Evolutionary conservation across 1,284 basidiomycete species (phyloP), one percentile per base, ranked within the genome.

Genomic region (Quambalaria eucalypti): DNA sequence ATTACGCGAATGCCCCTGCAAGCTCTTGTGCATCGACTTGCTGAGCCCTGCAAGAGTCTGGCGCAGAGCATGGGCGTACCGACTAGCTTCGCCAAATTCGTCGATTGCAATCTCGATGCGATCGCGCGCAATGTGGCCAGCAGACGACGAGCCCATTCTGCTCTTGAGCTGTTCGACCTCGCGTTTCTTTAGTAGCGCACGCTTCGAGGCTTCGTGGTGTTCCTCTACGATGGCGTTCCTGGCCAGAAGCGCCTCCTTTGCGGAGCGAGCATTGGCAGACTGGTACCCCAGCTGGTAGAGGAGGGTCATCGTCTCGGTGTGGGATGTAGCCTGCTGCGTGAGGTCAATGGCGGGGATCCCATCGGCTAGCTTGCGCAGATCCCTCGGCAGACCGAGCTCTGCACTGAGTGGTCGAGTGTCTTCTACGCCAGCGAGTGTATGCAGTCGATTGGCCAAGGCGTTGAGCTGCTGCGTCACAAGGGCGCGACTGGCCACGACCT

Each of bases 161-260:
- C 55, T 62, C 33, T 62, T 63, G 38, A 71, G 54, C 47, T 60
- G 57, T 21, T 73, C 69, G 0, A 63, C 62, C 10, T 73, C 67
- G 1, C 64, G 54, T 40, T 64, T 64, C 48, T 68, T 71, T 51
- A 54, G 56, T 14, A 65, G 55, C 2, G 63, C 57, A 1, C 58
- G 60, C 46, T 68, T 69, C 14, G 61, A 57, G 0, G 71, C 68
- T 9, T 64, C 57, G 49, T 65, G 57, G 28, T 68, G 65, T 42
- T 73, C 69, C 39, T 66, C 69, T 14, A 73, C 65, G n/a, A 73
- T 52, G 4, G 68, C 65, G 39, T 66, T 69, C 46, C 71, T 66
- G 19, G 65, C 62, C 10, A 72, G 60, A 55, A 73, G 62, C 29
- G 64, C 57, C 29, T 67, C 62, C 16, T 70, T 69, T 16, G 68